Conservation (phyloP, 2,329 filamentous ascomycete species). For the Emydomyces testavorans region DNA sequence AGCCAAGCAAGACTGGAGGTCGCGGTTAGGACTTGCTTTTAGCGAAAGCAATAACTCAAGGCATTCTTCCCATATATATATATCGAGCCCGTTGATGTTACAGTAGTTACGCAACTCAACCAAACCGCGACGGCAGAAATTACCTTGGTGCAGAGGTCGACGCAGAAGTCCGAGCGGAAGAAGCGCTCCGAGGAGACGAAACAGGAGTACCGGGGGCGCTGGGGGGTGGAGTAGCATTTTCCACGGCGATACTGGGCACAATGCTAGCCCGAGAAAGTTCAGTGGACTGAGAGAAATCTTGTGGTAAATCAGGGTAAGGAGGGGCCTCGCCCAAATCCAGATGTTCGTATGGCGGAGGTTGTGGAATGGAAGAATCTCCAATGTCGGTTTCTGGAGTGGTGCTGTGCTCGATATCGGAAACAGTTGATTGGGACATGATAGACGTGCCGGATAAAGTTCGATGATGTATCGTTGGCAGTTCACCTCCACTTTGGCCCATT, state of each 20-base stretch:
- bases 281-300: not conserved
- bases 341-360: slow-evolving; percentile 34
- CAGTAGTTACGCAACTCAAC: too few relatives aligned
- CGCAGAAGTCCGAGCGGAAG: not conserved
- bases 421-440: slow-evolving; percentile 25
- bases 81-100: too few relatives aligned
- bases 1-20: not conserved
- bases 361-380: slow-evolving; percentile 26
- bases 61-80: too few relatives aligned
- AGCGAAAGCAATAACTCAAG: too few relatives aligned
- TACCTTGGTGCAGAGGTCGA: not conserved
- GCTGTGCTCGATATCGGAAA: slow-evolving; percentile 19
- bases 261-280: slow-evolving; percentile 13
- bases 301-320: slow-evolving; percentile 22
- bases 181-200: not conserved
- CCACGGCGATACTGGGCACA: slow-evolving; percentile 21
- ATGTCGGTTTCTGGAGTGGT: slow-evolving; percentile 28
- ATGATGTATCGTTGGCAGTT: slow-evolving; percentile 22
- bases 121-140: too few relatives aligned
- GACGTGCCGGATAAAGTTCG: slow-evolving; percentile 28
- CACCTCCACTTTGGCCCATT: slow-evolving; percentile 24
- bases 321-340: slow-evolving; percentile 36
- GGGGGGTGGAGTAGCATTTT: slow-evolving; percentile 17
- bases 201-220: slow-evolving; percentile 19
- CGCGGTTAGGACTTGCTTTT: too few relatives aligned